Conservation (phyloP, 139 green algal species). For the Picochlorum sp. region DNA sequence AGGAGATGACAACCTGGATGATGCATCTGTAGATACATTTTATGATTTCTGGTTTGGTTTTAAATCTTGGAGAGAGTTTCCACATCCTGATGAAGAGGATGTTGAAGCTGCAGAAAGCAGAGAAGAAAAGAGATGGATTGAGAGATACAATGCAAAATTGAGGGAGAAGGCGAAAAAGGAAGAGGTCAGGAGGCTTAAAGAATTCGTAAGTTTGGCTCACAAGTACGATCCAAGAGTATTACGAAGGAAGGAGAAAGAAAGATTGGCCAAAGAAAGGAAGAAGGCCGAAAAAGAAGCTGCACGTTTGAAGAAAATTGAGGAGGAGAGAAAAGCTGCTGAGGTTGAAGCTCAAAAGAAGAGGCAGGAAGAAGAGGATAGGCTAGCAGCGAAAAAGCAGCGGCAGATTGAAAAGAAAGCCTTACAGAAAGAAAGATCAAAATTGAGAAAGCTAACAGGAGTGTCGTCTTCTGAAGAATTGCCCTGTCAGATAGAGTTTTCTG, state of each 20-base stretch:
- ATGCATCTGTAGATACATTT: constrained; percentile 62
- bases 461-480: not conserved
- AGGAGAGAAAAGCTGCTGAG: constrained; percentile 11
- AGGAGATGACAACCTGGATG: constrained; percentile 42
- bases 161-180: constrained; percentile 90
- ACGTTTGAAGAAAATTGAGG: constrained; percentile 35
- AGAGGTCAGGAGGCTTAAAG: constrained; percentile 66
- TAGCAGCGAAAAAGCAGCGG: constrained; percentile 44
- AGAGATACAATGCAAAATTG: constrained; percentile 88
- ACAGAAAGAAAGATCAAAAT: constrained; percentile 66
- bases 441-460: constrained; percentile 31
- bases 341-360: constrained; percentile 13
- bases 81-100: constrained; percentile 91
- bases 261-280: constrained; percentile 36
- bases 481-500: constrained; percentile 16
- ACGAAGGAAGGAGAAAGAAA: constrained; percentile 55
- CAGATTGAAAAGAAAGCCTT: constrained; percentile 75
- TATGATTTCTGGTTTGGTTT: constrained; percentile 95
- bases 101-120: constrained; percentile 46
- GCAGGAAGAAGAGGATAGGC: constrained; percentile 32
- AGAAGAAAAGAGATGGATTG: constrained; percentile 83
- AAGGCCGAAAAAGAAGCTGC: constrained; percentile 25
- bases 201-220: constrained; percentile 84
- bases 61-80: constrained; percentile 91
- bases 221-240: constrained; percentile 66